These are phyloP conservation scores for Talaromyces borbonicus DNA, from an alignment of 495 filamentous ascomycete genomes.

Conservation along the genomic window DNA sequence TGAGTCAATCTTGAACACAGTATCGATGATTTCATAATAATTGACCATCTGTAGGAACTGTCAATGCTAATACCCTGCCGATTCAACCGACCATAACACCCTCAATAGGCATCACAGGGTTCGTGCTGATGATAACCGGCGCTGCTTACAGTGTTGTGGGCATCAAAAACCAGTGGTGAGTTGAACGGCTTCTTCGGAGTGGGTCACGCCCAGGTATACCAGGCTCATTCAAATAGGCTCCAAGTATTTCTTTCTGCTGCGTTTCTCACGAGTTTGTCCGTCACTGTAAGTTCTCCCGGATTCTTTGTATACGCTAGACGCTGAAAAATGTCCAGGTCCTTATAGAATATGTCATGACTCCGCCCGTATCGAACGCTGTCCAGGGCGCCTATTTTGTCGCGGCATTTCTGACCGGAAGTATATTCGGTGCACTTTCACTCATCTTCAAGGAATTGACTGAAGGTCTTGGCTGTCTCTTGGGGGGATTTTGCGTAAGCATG, in stretches of 20 bases:
- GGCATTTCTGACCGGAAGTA: slow-evolving; percentile 58
- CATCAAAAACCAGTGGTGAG: slow-evolving; percentile 68
- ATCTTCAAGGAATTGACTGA: slow-evolving; percentile 83
- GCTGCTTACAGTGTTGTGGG: slow-evolving; percentile 63
- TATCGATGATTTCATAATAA: neutral
- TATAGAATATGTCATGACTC: slow-evolving; percentile 83
- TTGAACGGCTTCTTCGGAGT: neutral
- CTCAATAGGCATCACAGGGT: slow-evolving; percentile 67
- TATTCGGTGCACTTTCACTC: slow-evolving; percentile 66
- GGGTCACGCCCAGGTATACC: too few species aligned
- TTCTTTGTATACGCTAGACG: neutral
- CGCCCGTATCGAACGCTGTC: slow-evolving; percentile 62
- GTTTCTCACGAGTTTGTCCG: slow-evolving; percentile 60
- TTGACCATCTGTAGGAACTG: neutral
- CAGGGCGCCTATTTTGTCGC: slow-evolving; percentile 89
- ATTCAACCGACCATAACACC: slow-evolving; percentile 69
- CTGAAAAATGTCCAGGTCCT: slow-evolving; percentile 41
- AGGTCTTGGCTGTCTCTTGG: slow-evolving; percentile 75
- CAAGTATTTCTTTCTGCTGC: slow-evolving; percentile 75
- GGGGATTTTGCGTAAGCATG: slow-evolving; percentile 84
- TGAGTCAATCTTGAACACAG: neutral
- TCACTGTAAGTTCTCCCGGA: slow-evolving; percentile 49
- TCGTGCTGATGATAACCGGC: slow-evolving; percentile 63
- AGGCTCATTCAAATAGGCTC: too few species aligned
- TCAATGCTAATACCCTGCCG: slow-evolving; percentile 41